These are phyloP conservation scores for Trametes sanguinea DNA, from an alignment of 768 basidiomycete species.

Conservation along the genomic window DNA sequence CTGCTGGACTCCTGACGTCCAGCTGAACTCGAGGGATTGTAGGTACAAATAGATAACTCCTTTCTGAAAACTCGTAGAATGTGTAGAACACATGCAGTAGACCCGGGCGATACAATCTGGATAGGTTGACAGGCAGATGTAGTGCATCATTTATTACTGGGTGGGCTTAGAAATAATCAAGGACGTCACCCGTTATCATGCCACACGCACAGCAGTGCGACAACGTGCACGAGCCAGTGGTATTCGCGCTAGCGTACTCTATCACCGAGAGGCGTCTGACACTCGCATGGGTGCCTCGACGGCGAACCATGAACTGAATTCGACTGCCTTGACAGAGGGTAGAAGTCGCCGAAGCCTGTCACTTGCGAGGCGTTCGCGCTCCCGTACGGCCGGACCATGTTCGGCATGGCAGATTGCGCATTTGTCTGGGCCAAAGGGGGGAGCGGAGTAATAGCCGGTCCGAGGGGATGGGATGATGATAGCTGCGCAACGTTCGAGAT, in stretches of 20 bases:
- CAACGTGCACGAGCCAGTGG: too few relatives aligned
- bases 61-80: too few relatives aligned
- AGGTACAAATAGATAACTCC: too few relatives aligned
- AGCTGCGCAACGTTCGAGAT: slow-evolving; percentile 35
- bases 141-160: too few relatives aligned
- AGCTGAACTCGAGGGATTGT: too few relatives aligned
- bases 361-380: slow-evolving; percentile 50
- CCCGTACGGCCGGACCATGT: slow-evolving; percentile 36
- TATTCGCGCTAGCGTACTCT: not conserved
- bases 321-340: slow-evolving; percentile 44
- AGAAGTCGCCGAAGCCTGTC: slow-evolving; percentile 47
- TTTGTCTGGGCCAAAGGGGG: slow-evolving; percentile 30
- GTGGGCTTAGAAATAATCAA: too few relatives aligned
- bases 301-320: slow-evolving; percentile 56
- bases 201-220: too few relatives aligned
- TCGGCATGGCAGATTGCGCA: slow-evolving; percentile 40
- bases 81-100: too few relatives aligned
- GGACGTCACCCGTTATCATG: too few relatives aligned
- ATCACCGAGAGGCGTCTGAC: not conserved
- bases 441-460: slow-evolving; percentile 3
- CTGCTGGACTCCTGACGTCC: too few relatives aligned
- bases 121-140: too few relatives aligned
- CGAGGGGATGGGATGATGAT: slow-evolving; percentile 3
- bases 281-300: slow-evolving; percentile 6
- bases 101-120: too few relatives aligned